These are phyloP conservation scores for Trametes sanguinea DNA, from an alignment of 768 basidiomycete genomes.

Conservation along the genomic window DNA sequence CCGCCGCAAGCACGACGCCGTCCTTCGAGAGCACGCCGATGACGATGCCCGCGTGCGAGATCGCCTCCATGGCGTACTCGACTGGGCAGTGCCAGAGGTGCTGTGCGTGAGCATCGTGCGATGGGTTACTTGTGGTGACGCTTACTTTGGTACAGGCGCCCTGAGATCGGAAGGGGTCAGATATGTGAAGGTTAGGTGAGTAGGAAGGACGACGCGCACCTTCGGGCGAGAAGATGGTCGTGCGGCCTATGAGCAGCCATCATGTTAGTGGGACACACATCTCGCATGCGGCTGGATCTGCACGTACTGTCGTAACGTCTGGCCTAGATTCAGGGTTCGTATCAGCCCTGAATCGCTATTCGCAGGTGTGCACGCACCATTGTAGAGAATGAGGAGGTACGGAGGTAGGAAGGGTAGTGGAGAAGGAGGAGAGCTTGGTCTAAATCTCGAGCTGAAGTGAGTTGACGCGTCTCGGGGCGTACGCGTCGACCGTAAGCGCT, in stretches of 20 bases:
- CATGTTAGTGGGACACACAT: slow-evolving; percentile 11
- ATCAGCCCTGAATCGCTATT: neutral
- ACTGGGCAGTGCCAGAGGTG: slow-evolving; percentile 48
- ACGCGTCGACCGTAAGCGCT: slow-evolving; percentile 23
- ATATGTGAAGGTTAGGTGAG: slow-evolving; percentile 1
- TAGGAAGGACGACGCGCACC: slow-evolving; percentile 47
- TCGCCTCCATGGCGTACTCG: slow-evolving; percentile 99
- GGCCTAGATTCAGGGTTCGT: slow-evolving; percentile 49
- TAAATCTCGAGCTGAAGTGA: neutral
- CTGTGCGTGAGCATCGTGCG: neutral
- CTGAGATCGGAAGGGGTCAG: slow-evolving; percentile 43
- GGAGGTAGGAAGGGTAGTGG: neutral
- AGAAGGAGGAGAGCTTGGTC: neutral
- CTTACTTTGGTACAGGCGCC: slow-evolving; percentile 95
- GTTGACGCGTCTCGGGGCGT: slow-evolving; percentile 32
- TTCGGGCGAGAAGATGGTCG: slow-evolving; percentile 99
- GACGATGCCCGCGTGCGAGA: slow-evolving; percentile 93
- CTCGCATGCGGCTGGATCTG: neutral
- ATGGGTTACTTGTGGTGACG: slow-evolving; percentile 4
- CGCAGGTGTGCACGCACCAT: neutral
- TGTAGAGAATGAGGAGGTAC: neutral
- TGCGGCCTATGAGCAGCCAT: slow-evolving; percentile 62
- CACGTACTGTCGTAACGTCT: slow-evolving; percentile 93
- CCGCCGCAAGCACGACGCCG: slow-evolving; percentile 88
- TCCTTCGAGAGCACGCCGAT: slow-evolving; percentile 90